Evolutionary conservation across 371 early-diverging fungal genomes (phyloP).

Genomic region (Parasitella parasitica): DNA sequence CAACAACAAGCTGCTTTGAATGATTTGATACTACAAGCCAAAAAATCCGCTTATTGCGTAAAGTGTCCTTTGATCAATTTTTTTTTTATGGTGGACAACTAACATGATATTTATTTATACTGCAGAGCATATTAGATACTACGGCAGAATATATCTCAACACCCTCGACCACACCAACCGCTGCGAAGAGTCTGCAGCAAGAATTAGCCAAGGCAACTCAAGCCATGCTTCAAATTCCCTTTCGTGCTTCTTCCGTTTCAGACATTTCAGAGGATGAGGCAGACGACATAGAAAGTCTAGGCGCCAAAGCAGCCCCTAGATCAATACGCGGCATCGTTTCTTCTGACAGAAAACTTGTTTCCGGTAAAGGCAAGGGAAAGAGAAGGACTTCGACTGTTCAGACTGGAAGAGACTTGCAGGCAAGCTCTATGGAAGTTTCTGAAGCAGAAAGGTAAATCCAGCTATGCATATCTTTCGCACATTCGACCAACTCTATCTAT

Average conservation of each 20-base stretch:
- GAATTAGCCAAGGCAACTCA: conserved; percentile 38
- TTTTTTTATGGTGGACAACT: neutral
- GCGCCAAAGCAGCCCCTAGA: conserved; percentile 3
- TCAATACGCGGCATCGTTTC: neutral
- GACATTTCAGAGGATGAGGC: conserved; percentile 48
- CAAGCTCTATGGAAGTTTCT: conserved; percentile 17
- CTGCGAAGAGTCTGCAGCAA: conserved; percentile 25
- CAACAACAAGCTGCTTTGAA: conserved; percentile 26
- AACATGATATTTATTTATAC: neutral
- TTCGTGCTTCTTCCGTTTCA: conserved; percentile 38
- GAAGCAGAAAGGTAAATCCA: conserved; percentile 18
- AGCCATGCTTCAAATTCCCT: conserved; percentile 37
- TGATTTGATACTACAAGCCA: conserved; percentile 14
- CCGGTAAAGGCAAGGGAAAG: conserved; percentile 41
- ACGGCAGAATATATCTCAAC: conserved; percentile 7
- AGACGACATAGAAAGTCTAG: conserved; percentile 27
- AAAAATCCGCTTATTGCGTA: conserved; percentile 22
- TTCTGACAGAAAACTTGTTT: neutral
- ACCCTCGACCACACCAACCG: conserved; percentile 10
- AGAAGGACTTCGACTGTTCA: conserved; percentile 38
- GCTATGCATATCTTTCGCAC: too few species aligned
- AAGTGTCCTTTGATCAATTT: neutral
- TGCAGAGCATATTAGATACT: conserved; percentile 25
- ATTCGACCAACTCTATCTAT: too few species aligned
- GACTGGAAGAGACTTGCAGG: conserved; percentile 20